phyloP scores from a whole-genome alignment of 768 basidiomycete species.

The Vararia minispora region DNA sequence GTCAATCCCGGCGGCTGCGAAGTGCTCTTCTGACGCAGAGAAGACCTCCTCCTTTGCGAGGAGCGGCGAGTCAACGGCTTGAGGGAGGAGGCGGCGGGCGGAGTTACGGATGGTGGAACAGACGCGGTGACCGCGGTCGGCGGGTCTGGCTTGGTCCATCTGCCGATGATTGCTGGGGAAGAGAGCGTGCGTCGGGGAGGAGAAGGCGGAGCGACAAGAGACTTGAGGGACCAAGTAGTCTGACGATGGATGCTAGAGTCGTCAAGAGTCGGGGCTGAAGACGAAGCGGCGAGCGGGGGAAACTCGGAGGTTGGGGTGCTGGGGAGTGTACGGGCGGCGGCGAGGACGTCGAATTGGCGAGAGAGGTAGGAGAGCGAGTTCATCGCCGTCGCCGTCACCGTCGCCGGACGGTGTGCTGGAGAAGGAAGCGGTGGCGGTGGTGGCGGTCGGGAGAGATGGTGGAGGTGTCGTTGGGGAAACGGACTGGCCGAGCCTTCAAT shows the following conservation, averaged over 20 bases:
- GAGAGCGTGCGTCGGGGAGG: constrained; percentile 11
- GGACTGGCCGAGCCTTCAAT: background rate
- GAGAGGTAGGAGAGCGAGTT: constrained; percentile 77
- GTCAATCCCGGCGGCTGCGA: constrained; percentile 20
- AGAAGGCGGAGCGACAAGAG: constrained; percentile 13
- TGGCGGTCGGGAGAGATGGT: too few species aligned
- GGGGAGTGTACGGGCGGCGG: constrained; percentile 46
- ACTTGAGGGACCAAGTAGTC: constrained; percentile 12
- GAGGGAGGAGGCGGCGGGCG: too few species aligned
- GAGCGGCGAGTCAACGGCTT: too few species aligned
- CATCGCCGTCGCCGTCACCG: constrained; percentile 31
- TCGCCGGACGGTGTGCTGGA: background rate
- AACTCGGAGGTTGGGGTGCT: constrained; percentile 38
- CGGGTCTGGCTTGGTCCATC: too few species aligned
- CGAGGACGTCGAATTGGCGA: constrained; percentile 71
- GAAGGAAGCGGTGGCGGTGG: background rate
- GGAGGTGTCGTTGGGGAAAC: background rate
- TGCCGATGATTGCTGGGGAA: constrained; percentile 13
- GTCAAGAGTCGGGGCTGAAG: constrained; percentile 4
- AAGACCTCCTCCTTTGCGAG: too few species aligned
- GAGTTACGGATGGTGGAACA: constrained; percentile 9
- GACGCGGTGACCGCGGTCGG: constrained; percentile 4
- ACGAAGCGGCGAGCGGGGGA: constrained; percentile 14
- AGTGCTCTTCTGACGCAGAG: too few species aligned
- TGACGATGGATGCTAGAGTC: background rate